phyloP scores from a whole-genome alignment of 768 basidiomycete genomes.

The Boletus reticuloceps region DNA sequence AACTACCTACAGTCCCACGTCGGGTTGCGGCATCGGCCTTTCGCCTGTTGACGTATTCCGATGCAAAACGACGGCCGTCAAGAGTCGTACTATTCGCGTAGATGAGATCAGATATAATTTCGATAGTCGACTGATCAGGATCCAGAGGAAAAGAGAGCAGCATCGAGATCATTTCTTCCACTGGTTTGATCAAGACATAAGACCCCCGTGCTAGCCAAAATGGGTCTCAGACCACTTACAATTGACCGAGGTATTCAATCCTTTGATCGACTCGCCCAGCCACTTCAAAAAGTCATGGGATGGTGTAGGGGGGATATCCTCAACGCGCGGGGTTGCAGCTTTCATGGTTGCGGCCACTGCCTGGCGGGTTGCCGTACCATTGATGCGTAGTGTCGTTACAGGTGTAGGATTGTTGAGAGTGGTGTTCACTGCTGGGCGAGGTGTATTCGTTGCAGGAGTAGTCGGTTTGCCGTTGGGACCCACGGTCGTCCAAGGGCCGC shows the following conservation, averaged over 20 bases:
- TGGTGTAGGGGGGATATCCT: slow-evolving; percentile 65
- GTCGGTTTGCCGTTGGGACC: slow-evolving; percentile 69
- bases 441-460: slow-evolving; percentile 25
- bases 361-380: slow-evolving; percentile 38
- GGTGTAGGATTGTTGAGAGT: slow-evolving; percentile 27
- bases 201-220: slow-evolving; percentile 7
- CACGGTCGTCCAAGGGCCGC: slow-evolving; percentile 82
- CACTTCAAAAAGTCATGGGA: slow-evolving; percentile 92
- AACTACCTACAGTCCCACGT: slow-evolving; percentile 43
- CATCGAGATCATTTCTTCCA: slow-evolving; percentile 97
- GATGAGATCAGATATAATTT: slow-evolving; percentile 94
- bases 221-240: slow-evolving; percentile 35
- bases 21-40: slow-evolving; percentile 72
- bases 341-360: slow-evolving; percentile 35
- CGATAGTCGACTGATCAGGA: slow-evolving; percentile 74
- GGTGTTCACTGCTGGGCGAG: slow-evolving; percentile 36
- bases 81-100: slow-evolving; percentile 94
- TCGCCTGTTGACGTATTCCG: slow-evolving; percentile 85
- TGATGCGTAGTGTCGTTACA: slow-evolving; percentile 35
- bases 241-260: slow-evolving; percentile 55
- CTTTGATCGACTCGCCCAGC: slow-evolving; percentile 83
- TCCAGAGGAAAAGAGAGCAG: slow-evolving; percentile 92
- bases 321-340: slow-evolving; percentile 39
- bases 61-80: slow-evolving; percentile 92
- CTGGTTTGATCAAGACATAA: slow-evolving; percentile 41